A percentile compares a stretch with the other conserved stretches of the same genome.
Evolutionary conservation across 257 asterid species (phyloP).

Genomic region (Cruciata laevipes): DNA sequence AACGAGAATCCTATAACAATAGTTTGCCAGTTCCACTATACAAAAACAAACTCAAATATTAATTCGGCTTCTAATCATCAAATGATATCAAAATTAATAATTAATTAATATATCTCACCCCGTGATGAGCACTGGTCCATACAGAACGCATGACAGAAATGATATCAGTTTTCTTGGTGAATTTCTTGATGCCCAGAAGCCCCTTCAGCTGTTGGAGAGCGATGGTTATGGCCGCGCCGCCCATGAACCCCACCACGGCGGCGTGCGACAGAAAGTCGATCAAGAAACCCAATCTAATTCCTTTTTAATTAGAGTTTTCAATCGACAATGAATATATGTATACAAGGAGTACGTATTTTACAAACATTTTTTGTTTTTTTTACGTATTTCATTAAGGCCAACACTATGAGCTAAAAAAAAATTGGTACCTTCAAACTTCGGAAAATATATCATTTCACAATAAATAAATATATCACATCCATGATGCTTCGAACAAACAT

Average conservation of each 20-base stretch:
- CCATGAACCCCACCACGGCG: slow-evolving; percentile 94
- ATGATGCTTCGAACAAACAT: too few species aligned
- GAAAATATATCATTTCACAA: too few species aligned
- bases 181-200: slow-evolving; percentile 64
- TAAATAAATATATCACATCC: too few species aligned
- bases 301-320: background rate
- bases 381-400: too few species aligned
- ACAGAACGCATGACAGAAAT: slow-evolving; percentile 73
- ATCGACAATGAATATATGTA: background rate
- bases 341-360: too few species aligned
- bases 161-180: slow-evolving; percentile 67
- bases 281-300: slow-evolving; percentile 74
- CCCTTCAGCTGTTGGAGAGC: slow-evolving; percentile 90
- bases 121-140: slow-evolving; percentile 39
- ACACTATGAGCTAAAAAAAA: too few species aligned
- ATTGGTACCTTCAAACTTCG: too few species aligned
- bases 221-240: slow-evolving; percentile 90
- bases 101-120: slow-evolving; percentile 24
- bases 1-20: slow-evolving; percentile 59
- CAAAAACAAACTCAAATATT: background rate
- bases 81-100: background rate
- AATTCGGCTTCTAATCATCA: background rate
- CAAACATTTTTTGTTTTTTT: too few species aligned
- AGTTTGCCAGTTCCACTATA: slow-evolving; percentile 83
- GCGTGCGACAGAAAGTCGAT: slow-evolving; percentile 92